Evolutionary conservation across 2,329 filamentous ascomycete species (phyloP), one percentile per base, ranked within the genome.

Genomic region (Dactylellina haptotyla): DNA sequence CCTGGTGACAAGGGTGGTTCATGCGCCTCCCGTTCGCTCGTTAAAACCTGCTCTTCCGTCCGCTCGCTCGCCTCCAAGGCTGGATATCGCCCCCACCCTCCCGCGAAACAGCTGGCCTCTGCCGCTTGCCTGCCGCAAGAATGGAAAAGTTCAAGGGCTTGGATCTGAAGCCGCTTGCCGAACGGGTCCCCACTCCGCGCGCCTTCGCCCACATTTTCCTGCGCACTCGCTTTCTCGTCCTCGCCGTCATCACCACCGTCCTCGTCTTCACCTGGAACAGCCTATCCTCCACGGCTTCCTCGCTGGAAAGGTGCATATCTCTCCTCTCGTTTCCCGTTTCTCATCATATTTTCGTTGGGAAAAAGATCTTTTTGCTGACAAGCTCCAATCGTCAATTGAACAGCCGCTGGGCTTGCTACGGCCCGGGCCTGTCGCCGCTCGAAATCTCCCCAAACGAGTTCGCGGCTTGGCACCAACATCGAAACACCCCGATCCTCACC

Each of bases 401-500:
- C 18, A 62, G 57, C 50, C 56, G 69, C n/a, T 73, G 69, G 69
- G 69, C 97, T 83, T 99, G 95, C 84, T 98, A 93, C 87, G 95
- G 95, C 10, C 94, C 95, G 12, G 88, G 90, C 23, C 97, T 96
- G 84, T 88, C 95, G n/a, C 95, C 95, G 59, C 96, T 96, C 88
- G 88, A 95, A 76, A 97, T 99, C 92, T 88, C 90, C 43, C 84
- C 90, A 64, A 97, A 97, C 80, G 95, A 99, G 80, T 90, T 94
- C 81, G 89, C 89, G 75, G 87, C 92, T 76, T 99, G 95, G 95
- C 90, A 91, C 77, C 88, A 88, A 67, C 93, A 97, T 80, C 84
- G 95, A 75, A 89, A 93, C 78, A 98, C 95, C 2, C 95, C 95
- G 54, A 93, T 99, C 77, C 87, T 97, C 76, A 97, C 96, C 85